Percentiles rank a stretch among this genome's conserved stretches.
Evolutionary conservation across 164 flowering plant species (phyloP).

Genomic region (Tetracentron sinense): DNA sequence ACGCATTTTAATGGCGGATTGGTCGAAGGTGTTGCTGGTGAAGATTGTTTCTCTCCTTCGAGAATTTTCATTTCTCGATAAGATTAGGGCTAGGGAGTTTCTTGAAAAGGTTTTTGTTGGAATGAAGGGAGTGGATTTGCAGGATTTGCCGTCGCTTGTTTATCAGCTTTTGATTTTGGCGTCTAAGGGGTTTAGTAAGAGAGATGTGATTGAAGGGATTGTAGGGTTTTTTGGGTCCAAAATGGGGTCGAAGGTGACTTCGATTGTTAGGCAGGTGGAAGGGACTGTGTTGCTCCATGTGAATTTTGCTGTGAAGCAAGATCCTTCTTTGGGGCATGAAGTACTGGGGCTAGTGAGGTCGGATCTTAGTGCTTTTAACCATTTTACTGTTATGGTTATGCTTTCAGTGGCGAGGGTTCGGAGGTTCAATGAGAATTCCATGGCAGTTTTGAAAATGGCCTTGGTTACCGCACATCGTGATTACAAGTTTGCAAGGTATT

Average conservation of each 20-base stretch:
- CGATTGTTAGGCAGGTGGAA: slow-evolving; percentile 67
- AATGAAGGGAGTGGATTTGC: slow-evolving; percentile 59
- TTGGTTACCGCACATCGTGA: slow-evolving; percentile 54
- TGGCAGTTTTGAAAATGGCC: slow-evolving; percentile 48
- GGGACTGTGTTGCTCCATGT: slow-evolving; percentile 86
- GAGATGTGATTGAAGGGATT: slow-evolving; percentile 71
- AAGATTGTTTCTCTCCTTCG: slow-evolving; percentile 54
- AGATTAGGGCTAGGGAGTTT: slow-evolving; percentile 44
- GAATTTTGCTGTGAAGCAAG: slow-evolving; percentile 92
- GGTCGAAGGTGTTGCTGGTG: slow-evolving; percentile 62
- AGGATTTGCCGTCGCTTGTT: slow-evolving; percentile 70
- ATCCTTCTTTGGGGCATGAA: slow-evolving; percentile 73
- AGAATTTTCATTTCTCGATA: slow-evolving; percentile 50
- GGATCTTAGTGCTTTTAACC: slow-evolving; percentile 55
- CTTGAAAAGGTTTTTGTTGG: slow-evolving; percentile 57
- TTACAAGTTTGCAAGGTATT: slow-evolving; percentile 46
- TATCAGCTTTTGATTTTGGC: slow-evolving; percentile 77
- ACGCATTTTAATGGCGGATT: slow-evolving; percentile 31
- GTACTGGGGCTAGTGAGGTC: slow-evolving; percentile 52
- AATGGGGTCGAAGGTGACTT: slow-evolving; percentile 23
- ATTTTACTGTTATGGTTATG: slow-evolving; percentile 58
- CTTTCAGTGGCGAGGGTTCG: slow-evolving; percentile 65
- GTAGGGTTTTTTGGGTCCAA: slow-evolving; percentile 54
- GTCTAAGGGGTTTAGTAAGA: slow-evolving; percentile 69
- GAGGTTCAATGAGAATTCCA: slow-evolving; percentile 58